Percentiles rank a stretch among this genome's conserved stretches.
These are phyloP conservation scores for Thymus mandschuricus DNA, from an alignment of 257 asterid genomes.

Conservation along the genomic window DNA sequence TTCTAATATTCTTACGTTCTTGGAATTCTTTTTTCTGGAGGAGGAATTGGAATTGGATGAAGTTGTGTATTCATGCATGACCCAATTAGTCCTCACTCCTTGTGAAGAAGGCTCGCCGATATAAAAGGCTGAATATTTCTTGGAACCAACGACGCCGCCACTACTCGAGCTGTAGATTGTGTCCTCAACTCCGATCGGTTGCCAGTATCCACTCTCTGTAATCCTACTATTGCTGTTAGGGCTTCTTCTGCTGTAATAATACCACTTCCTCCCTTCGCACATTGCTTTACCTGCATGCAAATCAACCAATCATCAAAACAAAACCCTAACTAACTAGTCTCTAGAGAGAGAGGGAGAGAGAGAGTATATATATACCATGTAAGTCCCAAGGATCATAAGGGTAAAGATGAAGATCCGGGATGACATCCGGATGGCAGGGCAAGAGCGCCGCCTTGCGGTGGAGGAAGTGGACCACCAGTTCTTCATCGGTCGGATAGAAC, in stretches of 20 bases:
- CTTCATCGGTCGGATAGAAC: constrained; percentile 84
- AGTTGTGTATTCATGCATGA: constrained; percentile 74
- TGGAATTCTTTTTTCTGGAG: constrained; percentile 57
- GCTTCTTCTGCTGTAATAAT: constrained; percentile 84
- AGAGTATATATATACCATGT: constrained; percentile 47
- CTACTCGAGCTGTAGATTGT: constrained; percentile 40
- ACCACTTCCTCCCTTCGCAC: constrained; percentile 86
- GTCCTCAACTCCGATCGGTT: constrained; percentile 69
- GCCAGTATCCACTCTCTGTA: constrained; percentile 79
- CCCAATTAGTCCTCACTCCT: constrained; percentile 74
- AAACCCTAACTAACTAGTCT: neutral
- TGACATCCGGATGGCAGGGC: constrained; percentile 85
- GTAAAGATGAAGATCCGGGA: constrained; percentile 88
- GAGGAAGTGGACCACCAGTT: constrained; percentile 87
- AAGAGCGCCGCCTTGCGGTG: constrained; percentile 69
- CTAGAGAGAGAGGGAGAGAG: neutral
- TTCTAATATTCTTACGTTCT: constrained; percentile 8
- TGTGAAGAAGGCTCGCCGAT: constrained; percentile 29
- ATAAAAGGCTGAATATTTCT: constrained; percentile 59
- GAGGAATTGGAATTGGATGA: constrained; percentile 44
- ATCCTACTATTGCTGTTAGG: constrained; percentile 39
- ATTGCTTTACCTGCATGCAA: constrained; percentile 75
- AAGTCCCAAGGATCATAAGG: constrained; percentile 96
- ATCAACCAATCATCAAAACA: neutral
- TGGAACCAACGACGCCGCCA: constrained; percentile 59